These are phyloP conservation scores for Dactylis glomerata DNA, from an alignment of 176 grass and related monocot species.

Conservation along the genomic window DNA sequence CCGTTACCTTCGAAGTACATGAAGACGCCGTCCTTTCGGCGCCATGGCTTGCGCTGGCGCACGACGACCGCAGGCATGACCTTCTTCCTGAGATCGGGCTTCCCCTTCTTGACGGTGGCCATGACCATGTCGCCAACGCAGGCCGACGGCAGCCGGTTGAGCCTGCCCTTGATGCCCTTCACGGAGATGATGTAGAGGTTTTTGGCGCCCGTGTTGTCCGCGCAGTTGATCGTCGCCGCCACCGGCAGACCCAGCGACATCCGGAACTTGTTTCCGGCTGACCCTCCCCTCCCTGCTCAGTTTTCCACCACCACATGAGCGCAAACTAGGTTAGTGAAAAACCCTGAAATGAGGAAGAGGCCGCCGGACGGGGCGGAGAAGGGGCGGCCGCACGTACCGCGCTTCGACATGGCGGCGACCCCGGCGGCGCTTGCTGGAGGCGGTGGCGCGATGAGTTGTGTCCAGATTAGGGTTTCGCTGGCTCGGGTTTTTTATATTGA, in stretches of 20 bases:
- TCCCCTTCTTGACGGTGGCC: slow-evolving; percentile 57
- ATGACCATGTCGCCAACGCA: slow-evolving; percentile 60
- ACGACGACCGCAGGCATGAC: slow-evolving; percentile 56
- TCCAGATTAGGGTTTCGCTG: slow-evolving; percentile 14
- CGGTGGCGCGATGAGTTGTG: slow-evolving; percentile 28
- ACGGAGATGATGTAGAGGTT: slow-evolving; percentile 59
- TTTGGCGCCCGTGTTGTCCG: slow-evolving; percentile 48
- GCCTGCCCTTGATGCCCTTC: slow-evolving; percentile 51
- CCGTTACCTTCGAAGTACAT: slow-evolving; percentile 53
- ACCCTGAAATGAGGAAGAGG: background rate
- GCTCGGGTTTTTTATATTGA: background rate
- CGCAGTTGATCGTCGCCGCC: slow-evolving; percentile 51
- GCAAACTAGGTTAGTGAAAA: background rate
- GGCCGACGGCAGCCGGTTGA: slow-evolving; percentile 42
- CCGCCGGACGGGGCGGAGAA: too few species aligned
- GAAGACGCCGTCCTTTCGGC: slow-evolving; percentile 47
- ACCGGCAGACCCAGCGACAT: slow-evolving; percentile 50
- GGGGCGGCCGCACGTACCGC: background rate
- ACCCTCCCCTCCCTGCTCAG: slow-evolving; percentile 37
- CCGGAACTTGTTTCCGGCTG: slow-evolving; percentile 52
- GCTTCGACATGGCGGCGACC: slow-evolving; percentile 44
- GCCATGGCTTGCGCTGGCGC: slow-evolving; percentile 51
- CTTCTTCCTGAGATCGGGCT: slow-evolving; percentile 53
- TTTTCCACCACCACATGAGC: background rate
- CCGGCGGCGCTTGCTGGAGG: background rate